Evolutionary conservation across 2,329 filamentous ascomycete genomes (phyloP).

Genomic region (Alternaria metachromatica): DNA sequence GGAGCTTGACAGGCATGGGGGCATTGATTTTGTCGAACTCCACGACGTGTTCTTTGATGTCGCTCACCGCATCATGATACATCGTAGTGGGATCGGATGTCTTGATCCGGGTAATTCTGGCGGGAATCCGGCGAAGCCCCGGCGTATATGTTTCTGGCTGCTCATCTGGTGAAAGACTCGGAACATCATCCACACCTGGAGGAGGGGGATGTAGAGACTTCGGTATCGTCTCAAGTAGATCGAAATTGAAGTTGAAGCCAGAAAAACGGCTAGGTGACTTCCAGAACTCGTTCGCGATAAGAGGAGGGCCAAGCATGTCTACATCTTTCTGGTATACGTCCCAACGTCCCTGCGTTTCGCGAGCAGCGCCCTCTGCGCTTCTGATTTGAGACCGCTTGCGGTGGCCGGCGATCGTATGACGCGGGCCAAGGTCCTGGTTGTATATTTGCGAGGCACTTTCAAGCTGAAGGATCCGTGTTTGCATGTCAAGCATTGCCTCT

Average conservation of each 20-base stretch:
- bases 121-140: background rate
- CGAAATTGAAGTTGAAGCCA: slow-evolving; percentile 37
- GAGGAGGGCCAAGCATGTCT: slow-evolving; percentile 32
- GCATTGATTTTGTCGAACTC: slow-evolving; percentile 30
- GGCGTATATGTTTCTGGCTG: background rate
- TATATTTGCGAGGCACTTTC: slow-evolving; percentile 18
- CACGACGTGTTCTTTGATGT: slow-evolving; percentile 36
- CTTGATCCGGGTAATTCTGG: slow-evolving; percentile 9
- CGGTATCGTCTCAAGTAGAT: slow-evolving; percentile 13
- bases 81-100: slow-evolving; percentile 10
- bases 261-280: slow-evolving; percentile 34
- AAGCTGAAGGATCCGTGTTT: slow-evolving; percentile 36
- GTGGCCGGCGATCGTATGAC: background rate
- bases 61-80: slow-evolving; percentile 16
- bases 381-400: slow-evolving; percentile 10
- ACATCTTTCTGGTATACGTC: slow-evolving; percentile 37
- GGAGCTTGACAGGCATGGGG: slow-evolving; percentile 27
- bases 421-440: background rate
- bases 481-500: slow-evolving; percentile 36
- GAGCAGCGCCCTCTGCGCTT: slow-evolving; percentile 10
- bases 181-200: slow-evolving; percentile 30
- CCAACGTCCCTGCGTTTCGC: slow-evolving; percentile 34
- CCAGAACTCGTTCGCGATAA: slow-evolving; percentile 35
- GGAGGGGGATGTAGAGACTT: slow-evolving; percentile 14
- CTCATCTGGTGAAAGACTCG: slow-evolving; percentile 23